Evolutionary conservation across 2,329 filamentous ascomycete genomes (phyloP).

Genomic region (Epichloe baconii): DNA sequence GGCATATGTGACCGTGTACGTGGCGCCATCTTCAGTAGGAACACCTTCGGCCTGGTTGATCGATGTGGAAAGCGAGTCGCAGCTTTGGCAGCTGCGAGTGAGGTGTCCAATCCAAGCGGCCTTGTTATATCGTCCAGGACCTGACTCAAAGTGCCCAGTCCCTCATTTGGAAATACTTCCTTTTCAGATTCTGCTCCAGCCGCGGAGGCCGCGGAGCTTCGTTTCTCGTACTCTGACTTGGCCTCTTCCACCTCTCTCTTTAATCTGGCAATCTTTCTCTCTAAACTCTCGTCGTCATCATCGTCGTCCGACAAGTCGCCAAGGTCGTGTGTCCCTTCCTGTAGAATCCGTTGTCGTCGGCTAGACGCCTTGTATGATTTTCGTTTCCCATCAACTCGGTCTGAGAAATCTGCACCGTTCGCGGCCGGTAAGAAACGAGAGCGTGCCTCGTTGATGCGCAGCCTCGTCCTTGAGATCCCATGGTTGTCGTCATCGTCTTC

Average conservation of each 20-base stretch:
- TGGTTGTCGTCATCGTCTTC: slow-evolving; percentile 48
- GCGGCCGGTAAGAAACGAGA: slow-evolving; percentile 66
- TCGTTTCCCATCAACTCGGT: slow-evolving; percentile 69
- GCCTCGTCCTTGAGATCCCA: slow-evolving; percentile 61
- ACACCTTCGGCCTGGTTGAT: slow-evolving; percentile 11
- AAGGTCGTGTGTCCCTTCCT: slow-evolving; percentile 52
- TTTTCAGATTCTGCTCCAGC: slow-evolving; percentile 34
- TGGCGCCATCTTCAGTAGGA: slow-evolving; percentile 24
- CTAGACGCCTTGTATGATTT: slow-evolving; percentile 71
- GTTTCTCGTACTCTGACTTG: slow-evolving; percentile 47
- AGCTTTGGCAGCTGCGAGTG: slow-evolving; percentile 7
- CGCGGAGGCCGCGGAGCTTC: slow-evolving; percentile 33
- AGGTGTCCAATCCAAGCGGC: slow-evolving; percentile 11
- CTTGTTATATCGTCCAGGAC: slow-evolving; percentile 53
- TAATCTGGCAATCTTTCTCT: slow-evolving; percentile 68
- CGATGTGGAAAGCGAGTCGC: slow-evolving; percentile 1
- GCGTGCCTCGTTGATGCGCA: slow-evolving; percentile 69
- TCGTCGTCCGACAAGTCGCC: slow-evolving; percentile 68
- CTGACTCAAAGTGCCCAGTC: slow-evolving; percentile 54
- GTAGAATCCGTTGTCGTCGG: slow-evolving; percentile 48
- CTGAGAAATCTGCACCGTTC: slow-evolving; percentile 73
- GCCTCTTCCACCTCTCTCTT: slow-evolving; percentile 71
- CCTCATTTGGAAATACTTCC: slow-evolving; percentile 21
- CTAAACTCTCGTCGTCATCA: slow-evolving; percentile 59
- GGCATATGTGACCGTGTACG: slow-evolving; percentile 52